Evolutionary conservation across 1,284 basidiomycete genomes (phyloP).

Genomic region (Marasmius sp.): DNA sequence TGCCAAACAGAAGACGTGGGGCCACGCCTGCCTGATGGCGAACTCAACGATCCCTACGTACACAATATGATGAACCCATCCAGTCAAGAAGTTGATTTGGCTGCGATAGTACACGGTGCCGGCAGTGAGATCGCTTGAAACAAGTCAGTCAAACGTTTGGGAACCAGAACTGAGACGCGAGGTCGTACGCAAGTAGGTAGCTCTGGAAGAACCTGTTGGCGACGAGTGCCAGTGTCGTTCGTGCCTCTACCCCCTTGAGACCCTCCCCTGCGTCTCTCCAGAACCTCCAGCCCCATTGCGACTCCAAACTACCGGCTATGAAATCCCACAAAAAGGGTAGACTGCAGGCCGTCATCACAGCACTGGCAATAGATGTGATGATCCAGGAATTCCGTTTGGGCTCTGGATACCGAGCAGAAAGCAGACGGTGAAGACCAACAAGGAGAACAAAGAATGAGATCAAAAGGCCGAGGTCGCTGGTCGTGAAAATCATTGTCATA

Average conservation of each 20-base stretch:
- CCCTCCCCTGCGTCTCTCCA: conserved; percentile 26
- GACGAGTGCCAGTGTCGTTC: conserved; percentile 22
- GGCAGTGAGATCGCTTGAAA: conserved; percentile 33
- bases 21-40: conserved; percentile 36
- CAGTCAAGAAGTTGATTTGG: conserved; percentile 50
- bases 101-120: conserved; percentile 40
- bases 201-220: conserved; percentile 45
- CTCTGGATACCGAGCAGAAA: conserved; percentile 28
- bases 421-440: conserved; percentile 31
- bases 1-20: conserved; percentile 48
- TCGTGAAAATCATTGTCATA: not conserved
- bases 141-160: not conserved
- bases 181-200: conserved; percentile 42
- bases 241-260: conserved; percentile 24
- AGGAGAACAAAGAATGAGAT: conserved; percentile 25
- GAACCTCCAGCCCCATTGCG: not conserved
- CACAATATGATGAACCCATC: conserved; percentile 59
- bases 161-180: not conserved
- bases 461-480: conserved; percentile 6
- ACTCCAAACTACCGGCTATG: conserved; percentile 9
- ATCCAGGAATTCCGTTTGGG: conserved; percentile 53
- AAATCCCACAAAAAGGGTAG: conserved; percentile 49
- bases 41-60: conserved; percentile 52
- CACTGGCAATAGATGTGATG: conserved; percentile 45
- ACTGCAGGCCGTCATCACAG: conserved; percentile 43